Percentiles rank a stretch among this genome's conserved stretches.
phyloP scores from a whole-genome alignment of 2,329 filamentous ascomycete genomes.

The Alternaria atra region DNA sequence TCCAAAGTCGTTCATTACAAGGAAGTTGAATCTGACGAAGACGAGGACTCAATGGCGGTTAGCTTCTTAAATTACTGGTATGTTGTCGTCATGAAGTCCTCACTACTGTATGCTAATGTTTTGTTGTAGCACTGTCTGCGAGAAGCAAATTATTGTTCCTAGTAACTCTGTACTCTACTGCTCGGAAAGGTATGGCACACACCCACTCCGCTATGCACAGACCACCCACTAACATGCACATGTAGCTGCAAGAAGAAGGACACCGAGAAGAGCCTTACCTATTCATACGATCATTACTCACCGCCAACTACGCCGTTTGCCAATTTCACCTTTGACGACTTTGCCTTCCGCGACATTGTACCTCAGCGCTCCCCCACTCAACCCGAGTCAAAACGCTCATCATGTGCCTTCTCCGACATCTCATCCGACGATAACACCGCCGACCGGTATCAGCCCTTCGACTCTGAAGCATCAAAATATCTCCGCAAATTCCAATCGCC shows the following conservation, averaged over 20 bases:
- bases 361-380: slow-evolving; percentile 58
- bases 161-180: slow-evolving; percentile 70
- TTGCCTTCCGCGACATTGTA: slow-evolving; percentile 56
- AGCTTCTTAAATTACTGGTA: slow-evolving; percentile 65
- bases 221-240: slow-evolving; percentile 23
- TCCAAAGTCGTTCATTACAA: slow-evolving; percentile 36
- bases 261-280: slow-evolving; percentile 48
- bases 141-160: slow-evolving; percentile 70
- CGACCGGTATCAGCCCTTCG: slow-evolving; percentile 29
- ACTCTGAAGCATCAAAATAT: slow-evolving; percentile 54
- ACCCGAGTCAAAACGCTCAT: slow-evolving; percentile 49
- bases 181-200: slow-evolving; percentile 65
- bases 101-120: slow-evolving; percentile 18
- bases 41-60: slow-evolving; percentile 61
- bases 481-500: slow-evolving; percentile 53
- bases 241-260: slow-evolving; percentile 59
- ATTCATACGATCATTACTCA: slow-evolving; percentile 43
- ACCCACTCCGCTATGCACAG: slow-evolving; percentile 2
- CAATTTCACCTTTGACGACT: slow-evolving; percentile 51
- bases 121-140: slow-evolving; percentile 66
- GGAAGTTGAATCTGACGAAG: slow-evolving; percentile 47
- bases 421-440: slow-evolving; percentile 48
- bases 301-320: slow-evolving; percentile 49
- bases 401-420: slow-evolving; percentile 55
- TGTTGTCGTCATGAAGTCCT: slow-evolving; percentile 22